Percentiles rank a stretch among this genome's conserved stretches.
Conservation (phyloP, 163 green algal genomes). For the Prototheca stagnorum region DNA sequence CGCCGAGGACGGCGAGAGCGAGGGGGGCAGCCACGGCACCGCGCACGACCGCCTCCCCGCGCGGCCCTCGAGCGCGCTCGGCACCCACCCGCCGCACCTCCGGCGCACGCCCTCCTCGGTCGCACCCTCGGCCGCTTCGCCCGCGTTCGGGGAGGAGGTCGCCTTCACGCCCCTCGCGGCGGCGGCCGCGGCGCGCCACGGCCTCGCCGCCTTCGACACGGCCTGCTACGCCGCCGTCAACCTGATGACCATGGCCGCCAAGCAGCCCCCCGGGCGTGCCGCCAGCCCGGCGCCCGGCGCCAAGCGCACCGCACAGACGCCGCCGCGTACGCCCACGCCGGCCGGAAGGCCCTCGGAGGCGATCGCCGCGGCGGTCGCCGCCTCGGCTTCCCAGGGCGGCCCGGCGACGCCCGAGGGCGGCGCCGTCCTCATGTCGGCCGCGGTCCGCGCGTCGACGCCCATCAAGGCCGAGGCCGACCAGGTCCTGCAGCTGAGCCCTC, state of each 20-base stretch:
- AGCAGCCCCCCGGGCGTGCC: too few relatives aligned
- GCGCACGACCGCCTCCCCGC: not conserved
- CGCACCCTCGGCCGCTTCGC: not conserved
- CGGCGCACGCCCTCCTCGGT: conserved; percentile 3
- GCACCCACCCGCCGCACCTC: conserved; percentile 3
- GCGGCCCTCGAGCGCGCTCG: not conserved
- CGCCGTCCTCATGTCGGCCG: too few relatives aligned
- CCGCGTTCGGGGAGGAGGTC: conserved; percentile 17
- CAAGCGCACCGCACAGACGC: not conserved
- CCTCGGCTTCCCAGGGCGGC: conserved; percentile 9
- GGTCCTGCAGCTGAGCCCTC: too few relatives aligned
- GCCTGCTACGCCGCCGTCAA: conserved; percentile 38
- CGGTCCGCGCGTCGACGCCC: too few relatives aligned
- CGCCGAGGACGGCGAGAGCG: not conserved
- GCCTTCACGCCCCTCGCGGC: conserved; percentile 16
- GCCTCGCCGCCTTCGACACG: conserved; percentile 4
- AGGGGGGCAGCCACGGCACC: not conserved
- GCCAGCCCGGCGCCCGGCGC: not conserved
- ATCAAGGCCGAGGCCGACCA: too few relatives aligned
- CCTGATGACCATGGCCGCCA: conserved; percentile 32
- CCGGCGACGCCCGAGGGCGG: too few relatives aligned
- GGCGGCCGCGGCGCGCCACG: not conserved
- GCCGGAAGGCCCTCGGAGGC: not conserved
- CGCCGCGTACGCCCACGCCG: not conserved
- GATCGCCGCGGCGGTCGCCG: conserved; percentile 3